Evolutionary conservation across 1,284 basidiomycete genomes (phyloP), one percentile per base, ranked within the genome.

Genomic region (Ceratobasidium sp.): DNA sequence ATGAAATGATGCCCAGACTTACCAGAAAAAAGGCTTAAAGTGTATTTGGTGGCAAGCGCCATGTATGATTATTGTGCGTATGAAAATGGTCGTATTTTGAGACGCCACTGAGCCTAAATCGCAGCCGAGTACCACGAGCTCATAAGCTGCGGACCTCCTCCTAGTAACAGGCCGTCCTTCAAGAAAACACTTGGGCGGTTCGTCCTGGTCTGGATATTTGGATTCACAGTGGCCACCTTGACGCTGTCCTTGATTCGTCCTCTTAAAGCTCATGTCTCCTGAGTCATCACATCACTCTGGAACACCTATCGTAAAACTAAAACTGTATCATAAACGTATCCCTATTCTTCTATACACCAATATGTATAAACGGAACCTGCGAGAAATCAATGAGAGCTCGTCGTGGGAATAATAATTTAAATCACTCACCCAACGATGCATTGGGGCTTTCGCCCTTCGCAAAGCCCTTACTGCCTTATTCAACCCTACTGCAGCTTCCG

Each of bases 341-440:
- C 4, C 35, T 11, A 11, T 38, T 38, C 11, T 5, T 11, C 35
- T 38, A 38, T 11, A 38, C 35, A 11, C 35, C 35, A 38, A 38
- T 38, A 38, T 38, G 35, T 38, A 38, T 38, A 11, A 5, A 38
- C 11, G 35, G 35, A 38, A 38, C 35, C 35, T 38, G 35, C 11
- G 35, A 11, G 35, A 5, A 11, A 38, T 38, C 35, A 4, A 5
- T 38, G 35, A 38, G 35, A 38, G 11, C 35, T 38, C 11, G 35
- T 38, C 11, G 35, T n/a, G 35, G 11, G 35, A 38, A 38, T 11
- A 4, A 11, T 5, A 11, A 11, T 38, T 38, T 54, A 18, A 54
- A 28, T 21, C 23, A 52, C 63, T 52, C 30, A 66, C 63, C 63
- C 63, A 66, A 1, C 63, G 63, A 52, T 66, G 63, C 63, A 66